These are phyloP conservation scores for Neurospora sp. DNA, from an alignment of 495 filamentous ascomycete genomes.

Conservation along the genomic window DNA sequence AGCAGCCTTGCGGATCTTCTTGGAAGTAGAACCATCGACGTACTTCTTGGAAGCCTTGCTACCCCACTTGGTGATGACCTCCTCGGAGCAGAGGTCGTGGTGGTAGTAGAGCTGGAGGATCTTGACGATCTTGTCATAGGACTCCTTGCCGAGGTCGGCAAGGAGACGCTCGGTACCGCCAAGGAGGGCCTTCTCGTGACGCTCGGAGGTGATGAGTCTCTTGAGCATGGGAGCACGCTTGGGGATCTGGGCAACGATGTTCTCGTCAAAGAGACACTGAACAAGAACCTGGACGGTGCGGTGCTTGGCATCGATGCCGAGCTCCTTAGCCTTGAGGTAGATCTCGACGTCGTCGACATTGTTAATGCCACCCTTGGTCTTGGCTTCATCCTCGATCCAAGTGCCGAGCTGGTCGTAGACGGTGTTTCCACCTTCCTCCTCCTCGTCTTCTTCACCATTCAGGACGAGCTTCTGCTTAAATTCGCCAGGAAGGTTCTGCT, in stretches of 20 bases:
- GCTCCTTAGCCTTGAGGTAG: conserved; percentile 91
- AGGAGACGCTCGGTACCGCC: conserved; percentile 93
- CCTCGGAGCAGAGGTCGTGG: conserved; percentile 77
- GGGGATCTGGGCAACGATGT: conserved; percentile 71
- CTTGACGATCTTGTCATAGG: conserved; percentile 66
- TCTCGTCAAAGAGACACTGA: conserved; percentile 87
- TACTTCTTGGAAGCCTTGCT: conserved; percentile 95
- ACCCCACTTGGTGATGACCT: conserved; percentile 83
- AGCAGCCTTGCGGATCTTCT: conserved; percentile 91
- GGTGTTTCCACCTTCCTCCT: conserved; percentile 67
- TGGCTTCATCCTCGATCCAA: conserved; percentile 76
- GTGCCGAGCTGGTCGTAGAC: conserved; percentile 86
- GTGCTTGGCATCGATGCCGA: conserved; percentile 92
- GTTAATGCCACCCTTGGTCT: conserved; percentile 57
- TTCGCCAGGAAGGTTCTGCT: conserved; percentile 79
- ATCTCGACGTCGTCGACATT: conserved; percentile 80
- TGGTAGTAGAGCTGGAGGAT: conserved; percentile 83
- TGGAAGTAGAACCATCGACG: conserved; percentile 78
- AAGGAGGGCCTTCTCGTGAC: conserved; percentile 94
- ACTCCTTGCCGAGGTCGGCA: conserved; percentile 54
- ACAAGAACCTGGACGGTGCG: conserved; percentile 85
- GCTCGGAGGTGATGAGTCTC: conserved; percentile 81
- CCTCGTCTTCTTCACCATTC: conserved; percentile 75
- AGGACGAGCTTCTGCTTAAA: conserved; percentile 83
- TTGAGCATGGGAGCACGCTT: conserved; percentile 76